Evolutionary conservation across 2,329 filamentous ascomycete species (phyloP).

Genomic region (Stagonosporopsis rhizophila): DNA sequence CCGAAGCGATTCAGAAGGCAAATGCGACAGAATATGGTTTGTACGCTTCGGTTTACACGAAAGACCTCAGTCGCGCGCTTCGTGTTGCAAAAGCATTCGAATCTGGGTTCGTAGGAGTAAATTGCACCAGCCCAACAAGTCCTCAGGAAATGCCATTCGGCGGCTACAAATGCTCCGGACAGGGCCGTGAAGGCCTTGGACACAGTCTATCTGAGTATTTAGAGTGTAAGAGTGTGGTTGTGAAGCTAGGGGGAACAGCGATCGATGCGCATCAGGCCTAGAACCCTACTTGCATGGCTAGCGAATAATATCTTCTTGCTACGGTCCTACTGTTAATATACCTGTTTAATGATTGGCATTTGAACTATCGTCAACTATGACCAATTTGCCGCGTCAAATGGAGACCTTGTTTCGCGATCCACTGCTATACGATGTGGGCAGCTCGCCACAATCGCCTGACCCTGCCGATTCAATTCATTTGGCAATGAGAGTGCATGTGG

Average conservation of each 20-base stretch:
- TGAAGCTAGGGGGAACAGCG: background rate
- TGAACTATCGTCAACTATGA: too few relatives aligned
- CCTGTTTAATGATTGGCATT: too few relatives aligned
- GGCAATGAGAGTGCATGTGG: too few relatives aligned
- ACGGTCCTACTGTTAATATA: too few relatives aligned
- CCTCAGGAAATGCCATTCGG: constrained; percentile 51
- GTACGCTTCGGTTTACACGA: constrained; percentile 81
- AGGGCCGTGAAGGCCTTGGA: constrained; percentile 42
- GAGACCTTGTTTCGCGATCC: too few relatives aligned
- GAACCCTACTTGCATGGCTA: too few relatives aligned
- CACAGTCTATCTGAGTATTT: background rate
- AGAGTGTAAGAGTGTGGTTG: background rate
- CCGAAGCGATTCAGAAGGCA: constrained; percentile 79
- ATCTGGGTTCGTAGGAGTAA: constrained; percentile 50
- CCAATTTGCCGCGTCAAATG: too few relatives aligned
- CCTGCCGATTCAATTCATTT: too few relatives aligned
- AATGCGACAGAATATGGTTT: constrained; percentile 87
- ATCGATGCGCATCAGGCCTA: background rate
- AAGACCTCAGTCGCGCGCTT: constrained; percentile 46
- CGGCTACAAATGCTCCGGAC: constrained; percentile 49
- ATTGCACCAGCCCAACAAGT: constrained; percentile 46
- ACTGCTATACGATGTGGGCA: too few relatives aligned
- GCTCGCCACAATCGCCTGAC: too few relatives aligned
- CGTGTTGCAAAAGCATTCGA: constrained; percentile 51
- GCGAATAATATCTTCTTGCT: too few relatives aligned